Evolutionary conservation across 1,284 basidiomycete genomes (phyloP), one percentile per base, ranked within the genome.

Genomic region (Sutorius eximius): DNA sequence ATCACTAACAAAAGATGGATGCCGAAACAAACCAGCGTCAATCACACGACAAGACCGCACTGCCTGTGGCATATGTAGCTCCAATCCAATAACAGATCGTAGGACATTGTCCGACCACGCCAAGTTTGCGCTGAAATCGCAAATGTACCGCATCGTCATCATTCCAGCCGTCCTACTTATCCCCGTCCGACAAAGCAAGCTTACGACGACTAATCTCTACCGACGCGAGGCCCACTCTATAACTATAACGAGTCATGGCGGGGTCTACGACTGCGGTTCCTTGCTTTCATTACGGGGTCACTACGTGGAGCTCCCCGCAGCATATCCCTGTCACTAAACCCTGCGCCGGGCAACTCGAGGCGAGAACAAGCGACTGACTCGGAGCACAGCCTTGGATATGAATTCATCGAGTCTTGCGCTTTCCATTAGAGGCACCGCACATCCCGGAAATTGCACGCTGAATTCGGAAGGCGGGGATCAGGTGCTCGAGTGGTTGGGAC

Each of bases 101-200:
- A 22, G 11, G 16, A n/a, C 22, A 5, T 20, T 11, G 22, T 16
- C 1, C 46, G 18, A 36, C 24, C 13, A 51, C 11, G 49, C 22
- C 49, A 49, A 49, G 47, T 18, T 18, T 16, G 42, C 13, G 22
- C 27, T 11, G 52, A 43, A 18, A 45, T 16, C 13, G 24, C 47
- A 43, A 59, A 36, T 40, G 56, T 42, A 61, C 51, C 49, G 60
- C 60, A 62, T 65, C 62, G 50, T 65, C 46, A 56, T 55, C 38
- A 20, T 45, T 6, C 10, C 5, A 6, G 8, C 18, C 12, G 3
- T 15, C 29, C 18, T 9, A 47, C 49, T 29, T 61, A 63, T 61
- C 61, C 40, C 54, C 61, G 20, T 18, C 20, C 10, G 37, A 11
- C 22, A 41, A 30, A 47, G 47, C 22, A 32, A 10, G 12, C 27